These are phyloP conservation scores for Sporothrix euskadiensis DNA, from an alignment of 2,329 filamentous ascomycete genomes.

Conservation along the genomic window DNA sequence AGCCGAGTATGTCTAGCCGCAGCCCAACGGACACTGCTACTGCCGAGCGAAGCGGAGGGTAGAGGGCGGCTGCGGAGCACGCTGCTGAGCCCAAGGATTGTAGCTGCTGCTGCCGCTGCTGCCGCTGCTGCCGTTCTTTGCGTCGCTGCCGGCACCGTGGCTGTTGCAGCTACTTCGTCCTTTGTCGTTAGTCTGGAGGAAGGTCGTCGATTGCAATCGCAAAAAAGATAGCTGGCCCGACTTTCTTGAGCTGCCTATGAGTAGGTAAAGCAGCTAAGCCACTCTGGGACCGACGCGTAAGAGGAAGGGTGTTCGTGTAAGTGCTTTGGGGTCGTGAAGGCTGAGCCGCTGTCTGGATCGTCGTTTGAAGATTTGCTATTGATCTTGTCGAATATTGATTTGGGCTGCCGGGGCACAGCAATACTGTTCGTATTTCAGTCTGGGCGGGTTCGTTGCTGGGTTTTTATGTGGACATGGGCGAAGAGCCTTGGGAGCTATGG, in stretches of 20 bases:
- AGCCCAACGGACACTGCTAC: not conserved
- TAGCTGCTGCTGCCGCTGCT: constrained; percentile 1
- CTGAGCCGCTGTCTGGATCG: not conserved
- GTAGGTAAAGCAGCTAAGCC: not conserved
- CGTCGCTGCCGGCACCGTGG: not conserved
- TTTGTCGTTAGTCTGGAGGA: not conserved
- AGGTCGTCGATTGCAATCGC: not conserved
- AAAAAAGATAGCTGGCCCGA: not conserved
- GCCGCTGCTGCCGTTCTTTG: not conserved
- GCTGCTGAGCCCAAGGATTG: constrained; percentile 2
- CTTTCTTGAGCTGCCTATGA: not conserved
- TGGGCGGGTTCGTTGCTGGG: not conserved
- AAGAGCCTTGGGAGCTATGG: constrained; percentile 13
- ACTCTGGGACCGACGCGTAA: not conserved
- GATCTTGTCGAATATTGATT: not conserved
- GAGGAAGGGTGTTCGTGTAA: not conserved
- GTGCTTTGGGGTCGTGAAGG: not conserved
- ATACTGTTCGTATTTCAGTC: not conserved
- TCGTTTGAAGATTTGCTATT: not conserved
- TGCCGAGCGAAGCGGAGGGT: not conserved
- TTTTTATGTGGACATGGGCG: constrained; percentile 1
- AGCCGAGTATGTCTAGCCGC: too few species aligned
- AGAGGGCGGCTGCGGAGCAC: not conserved
- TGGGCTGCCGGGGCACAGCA: not conserved
- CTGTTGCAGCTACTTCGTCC: not conserved